phyloP scores from a whole-genome alignment of 176 grass and related monocot species.

The Carex myosuroides region DNA sequence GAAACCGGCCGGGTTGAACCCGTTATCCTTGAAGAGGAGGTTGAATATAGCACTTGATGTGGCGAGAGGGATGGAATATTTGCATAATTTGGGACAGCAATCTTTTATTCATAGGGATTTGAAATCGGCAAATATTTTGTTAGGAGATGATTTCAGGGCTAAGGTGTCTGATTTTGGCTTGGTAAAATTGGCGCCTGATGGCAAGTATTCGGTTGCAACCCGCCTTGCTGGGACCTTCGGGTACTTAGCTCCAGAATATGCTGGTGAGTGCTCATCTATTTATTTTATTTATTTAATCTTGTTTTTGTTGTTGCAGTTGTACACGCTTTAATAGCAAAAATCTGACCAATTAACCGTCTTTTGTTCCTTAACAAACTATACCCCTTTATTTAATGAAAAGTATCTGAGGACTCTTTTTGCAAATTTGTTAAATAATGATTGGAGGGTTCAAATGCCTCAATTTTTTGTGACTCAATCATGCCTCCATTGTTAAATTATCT shows the following conservation, averaged over 20 bases:
- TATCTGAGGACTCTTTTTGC: neutral
- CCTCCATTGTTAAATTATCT: too few relatives aligned
- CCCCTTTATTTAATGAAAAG: neutral
- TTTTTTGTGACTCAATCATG: too few relatives aligned
- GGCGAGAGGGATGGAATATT: constrained; percentile 87
- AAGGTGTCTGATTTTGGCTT: constrained; percentile 94
- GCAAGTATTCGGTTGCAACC: constrained; percentile 84
- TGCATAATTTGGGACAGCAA: constrained; percentile 79
- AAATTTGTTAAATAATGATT: neutral
- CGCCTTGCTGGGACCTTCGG: constrained; percentile 94
- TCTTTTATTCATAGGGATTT: constrained; percentile 98
- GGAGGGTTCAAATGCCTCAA: too few relatives aligned
- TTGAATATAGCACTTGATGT: constrained; percentile 94
- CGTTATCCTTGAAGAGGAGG: constrained; percentile 88
- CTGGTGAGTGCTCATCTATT: constrained; percentile 44
- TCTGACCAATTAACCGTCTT: neutral
- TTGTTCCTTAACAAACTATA: neutral
- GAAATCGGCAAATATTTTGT: constrained; percentile 85
- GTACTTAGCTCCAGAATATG: constrained; percentile 98
- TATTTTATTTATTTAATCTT: constrained; percentile 14
- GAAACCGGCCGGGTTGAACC: constrained; percentile 53
- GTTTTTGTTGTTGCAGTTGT: neutral
- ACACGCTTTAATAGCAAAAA: neutral
- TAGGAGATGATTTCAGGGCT: constrained; percentile 77
- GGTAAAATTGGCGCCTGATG: constrained; percentile 75